Evolutionary conservation across 768 basidiomycete genomes (phyloP).

Genomic region (Harrya chromipes): DNA sequence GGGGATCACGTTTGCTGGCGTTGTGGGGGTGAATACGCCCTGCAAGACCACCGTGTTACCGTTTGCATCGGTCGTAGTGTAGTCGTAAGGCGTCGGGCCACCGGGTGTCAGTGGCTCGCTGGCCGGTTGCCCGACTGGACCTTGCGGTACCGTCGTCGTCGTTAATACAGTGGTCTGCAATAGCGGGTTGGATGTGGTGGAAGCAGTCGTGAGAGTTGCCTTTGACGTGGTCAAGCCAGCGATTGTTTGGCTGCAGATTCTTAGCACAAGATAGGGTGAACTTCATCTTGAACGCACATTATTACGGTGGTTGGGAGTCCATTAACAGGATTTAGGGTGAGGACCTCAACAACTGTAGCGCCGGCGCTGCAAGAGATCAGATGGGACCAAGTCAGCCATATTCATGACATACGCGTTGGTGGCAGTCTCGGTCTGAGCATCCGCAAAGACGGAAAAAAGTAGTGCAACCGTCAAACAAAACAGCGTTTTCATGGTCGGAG

Average conservation of each 20-base stretch:
- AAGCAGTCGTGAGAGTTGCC: slow-evolving; percentile 10
- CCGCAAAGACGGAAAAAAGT: slow-evolving; percentile 14
- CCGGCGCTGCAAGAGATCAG: slow-evolving; percentile 41
- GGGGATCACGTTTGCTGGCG: slow-evolving; percentile 28
- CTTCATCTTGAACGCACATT: slow-evolving; percentile 35
- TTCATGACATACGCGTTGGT: slow-evolving; percentile 44
- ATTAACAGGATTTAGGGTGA: slow-evolving; percentile 36
- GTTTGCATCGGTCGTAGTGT: slow-evolving; percentile 43
- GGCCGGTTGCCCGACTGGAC: slow-evolving; percentile 52
- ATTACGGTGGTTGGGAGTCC: slow-evolving; percentile 41
- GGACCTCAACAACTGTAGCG: slow-evolving; percentile 47
- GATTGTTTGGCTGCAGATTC: slow-evolving; percentile 12
- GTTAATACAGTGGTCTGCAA: slow-evolving; percentile 17
- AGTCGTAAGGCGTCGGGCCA: slow-evolving; percentile 48
- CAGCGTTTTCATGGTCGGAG: slow-evolving; percentile 17
- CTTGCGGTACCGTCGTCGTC: slow-evolving; percentile 20
- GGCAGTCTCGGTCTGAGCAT: slow-evolving; percentile 49
- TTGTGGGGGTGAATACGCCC: slow-evolving; percentile 34
- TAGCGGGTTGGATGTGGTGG: slow-evolving; percentile 20
- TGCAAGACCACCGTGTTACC: slow-evolving; percentile 22
- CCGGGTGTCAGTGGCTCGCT: slow-evolving; percentile 37
- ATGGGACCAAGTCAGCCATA: neutral
- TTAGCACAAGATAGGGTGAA: slow-evolving; percentile 5
- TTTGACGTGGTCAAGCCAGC: slow-evolving; percentile 6
- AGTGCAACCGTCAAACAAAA: slow-evolving; percentile 14